Conservation (phyloP, 495 filamentous ascomycete genomes). For the Penicillium bialowiezense region DNA sequence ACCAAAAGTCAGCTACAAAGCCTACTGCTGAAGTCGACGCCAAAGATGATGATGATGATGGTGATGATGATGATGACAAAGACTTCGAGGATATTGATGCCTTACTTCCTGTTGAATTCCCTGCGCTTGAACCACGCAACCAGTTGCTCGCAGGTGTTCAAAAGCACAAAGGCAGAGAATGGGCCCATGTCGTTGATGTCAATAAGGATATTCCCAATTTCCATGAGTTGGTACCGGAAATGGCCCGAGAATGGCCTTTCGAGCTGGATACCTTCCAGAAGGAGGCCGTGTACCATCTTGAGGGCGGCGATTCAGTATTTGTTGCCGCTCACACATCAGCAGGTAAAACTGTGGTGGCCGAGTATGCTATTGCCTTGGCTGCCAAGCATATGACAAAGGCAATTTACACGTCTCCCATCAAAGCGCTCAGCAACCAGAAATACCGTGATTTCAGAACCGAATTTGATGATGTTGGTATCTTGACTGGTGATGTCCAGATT, state of each 20-base stretch:
- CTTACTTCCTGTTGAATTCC: slow-evolving; percentile 89
- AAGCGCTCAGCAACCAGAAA: slow-evolving; percentile 97
- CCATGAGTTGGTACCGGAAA: slow-evolving; percentile 85
- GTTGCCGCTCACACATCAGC: slow-evolving; percentile 98
- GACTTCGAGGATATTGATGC: slow-evolving; percentile 92
- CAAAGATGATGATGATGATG: slow-evolving; percentile 51
- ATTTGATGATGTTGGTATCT: slow-evolving; percentile 94
- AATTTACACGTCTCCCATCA: slow-evolving; percentile 98
- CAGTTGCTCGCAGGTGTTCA: slow-evolving; percentile 67
- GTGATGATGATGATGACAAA: too few relatives aligned
- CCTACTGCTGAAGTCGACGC: slow-evolving; percentile 52
- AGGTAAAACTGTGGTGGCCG: slow-evolving; percentile 96
- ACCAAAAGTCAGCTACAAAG: slow-evolving; percentile 41
- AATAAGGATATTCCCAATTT: slow-evolving; percentile 91
- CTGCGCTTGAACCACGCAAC: slow-evolving; percentile 81
- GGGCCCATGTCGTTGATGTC: slow-evolving; percentile 97
- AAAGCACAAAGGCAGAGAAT: slow-evolving; percentile 76
- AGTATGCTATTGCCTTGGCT: slow-evolving; percentile 95
- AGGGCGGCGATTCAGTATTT: slow-evolving; percentile 95
- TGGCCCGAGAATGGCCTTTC: slow-evolving; percentile 95
- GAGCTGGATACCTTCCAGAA: slow-evolving; percentile 98
- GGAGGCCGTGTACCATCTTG: slow-evolving; percentile 95
- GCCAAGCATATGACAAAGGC: slow-evolving; percentile 98
- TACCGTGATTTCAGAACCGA: slow-evolving; percentile 87
- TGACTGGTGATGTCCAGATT: slow-evolving; percentile 98